These are phyloP conservation scores for Penicillium vulpinum DNA, from an alignment of 2,329 filamentous ascomycete species.

Conservation along the genomic window DNA sequence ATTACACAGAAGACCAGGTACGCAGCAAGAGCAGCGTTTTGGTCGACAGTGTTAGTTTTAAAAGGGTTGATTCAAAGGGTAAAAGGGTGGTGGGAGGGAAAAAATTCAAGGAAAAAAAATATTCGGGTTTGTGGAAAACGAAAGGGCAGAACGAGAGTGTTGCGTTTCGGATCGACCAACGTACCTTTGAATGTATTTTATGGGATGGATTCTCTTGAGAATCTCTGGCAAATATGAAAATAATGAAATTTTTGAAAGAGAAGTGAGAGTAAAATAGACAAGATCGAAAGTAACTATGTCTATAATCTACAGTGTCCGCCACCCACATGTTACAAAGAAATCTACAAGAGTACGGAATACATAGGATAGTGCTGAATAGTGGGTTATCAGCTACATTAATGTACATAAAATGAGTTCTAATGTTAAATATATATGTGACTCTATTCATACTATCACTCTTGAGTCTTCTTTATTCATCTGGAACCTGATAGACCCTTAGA, in stretches of 20 bases:
- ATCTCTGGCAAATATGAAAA: neutral
- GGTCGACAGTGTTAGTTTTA: constrained; percentile 15
- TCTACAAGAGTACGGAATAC: neutral
- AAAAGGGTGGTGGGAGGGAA: constrained; percentile 20
- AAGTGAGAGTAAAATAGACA: constrained; percentile 8
- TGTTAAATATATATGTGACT: neutral
- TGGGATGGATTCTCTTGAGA: neutral
- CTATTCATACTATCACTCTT: neutral
- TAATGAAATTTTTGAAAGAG: constrained; percentile 10
- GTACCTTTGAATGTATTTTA: constrained; percentile 2
- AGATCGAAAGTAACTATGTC: neutral
- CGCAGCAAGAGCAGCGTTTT: constrained; percentile 24
- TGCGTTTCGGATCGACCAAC: constrained; percentile 7
- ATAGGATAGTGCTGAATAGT: neutral
- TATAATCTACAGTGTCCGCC: constrained; percentile 13
- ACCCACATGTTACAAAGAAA: constrained; percentile 18
- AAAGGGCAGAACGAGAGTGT: constrained; percentile 5
- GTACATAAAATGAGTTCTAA: neutral
- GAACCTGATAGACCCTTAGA: constrained; percentile 1
- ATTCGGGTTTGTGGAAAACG: constrained; percentile 19
- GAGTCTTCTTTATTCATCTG: constrained; percentile 1
- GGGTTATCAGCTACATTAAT: neutral
- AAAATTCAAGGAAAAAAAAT: constrained; percentile 27
- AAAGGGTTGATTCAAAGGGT: constrained; percentile 10
- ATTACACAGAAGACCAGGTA: constrained; percentile 26